A percentile compares a stretch with the other conserved stretches of the same genome.
phyloP scores from a whole-genome alignment of 331 rosid species.

The Malus hybrid region DNA sequence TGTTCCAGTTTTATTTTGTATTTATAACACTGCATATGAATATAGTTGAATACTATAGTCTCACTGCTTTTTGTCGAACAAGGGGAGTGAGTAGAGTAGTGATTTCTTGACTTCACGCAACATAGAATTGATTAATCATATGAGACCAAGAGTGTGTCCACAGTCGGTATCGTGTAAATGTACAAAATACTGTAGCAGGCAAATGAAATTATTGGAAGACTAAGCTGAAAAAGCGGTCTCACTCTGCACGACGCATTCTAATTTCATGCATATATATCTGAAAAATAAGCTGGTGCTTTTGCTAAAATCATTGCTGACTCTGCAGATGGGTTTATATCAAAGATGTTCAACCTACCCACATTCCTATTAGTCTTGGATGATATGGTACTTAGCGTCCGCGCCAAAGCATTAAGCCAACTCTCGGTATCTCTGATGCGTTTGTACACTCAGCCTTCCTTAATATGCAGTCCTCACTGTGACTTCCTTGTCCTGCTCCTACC shows the following conservation, averaged over 20 bases:
- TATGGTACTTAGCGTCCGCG: not conserved
- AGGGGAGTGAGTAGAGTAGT: not conserved
- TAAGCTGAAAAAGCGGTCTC: too few species aligned
- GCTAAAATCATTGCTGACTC: not conserved
- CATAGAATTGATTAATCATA: not conserved
- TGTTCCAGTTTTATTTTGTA: constrained; percentile 8
- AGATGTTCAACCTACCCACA: not conserved
- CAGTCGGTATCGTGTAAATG: not conserved
- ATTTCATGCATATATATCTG: not conserved
- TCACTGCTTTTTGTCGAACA: not conserved
- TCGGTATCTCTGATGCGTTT: not conserved
- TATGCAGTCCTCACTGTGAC: not conserved
- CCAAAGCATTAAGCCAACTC: not conserved
- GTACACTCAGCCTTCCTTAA: too few species aligned
- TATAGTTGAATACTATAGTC: not conserved
- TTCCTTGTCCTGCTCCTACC: not conserved
- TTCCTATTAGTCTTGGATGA: not conserved
- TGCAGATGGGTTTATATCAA: not conserved
- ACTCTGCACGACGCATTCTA: not conserved
- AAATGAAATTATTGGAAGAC: not conserved
- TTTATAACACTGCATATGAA: not conserved
- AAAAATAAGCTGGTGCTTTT: not conserved
- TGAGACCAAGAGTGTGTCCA: too few species aligned
- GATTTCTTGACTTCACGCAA: not conserved
- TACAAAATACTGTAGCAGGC: not conserved